These are phyloP conservation scores for Kurtzmaniella natalensis DNA, from an alignment of 1,139 yeast species.

Conservation along the genomic window DNA sequence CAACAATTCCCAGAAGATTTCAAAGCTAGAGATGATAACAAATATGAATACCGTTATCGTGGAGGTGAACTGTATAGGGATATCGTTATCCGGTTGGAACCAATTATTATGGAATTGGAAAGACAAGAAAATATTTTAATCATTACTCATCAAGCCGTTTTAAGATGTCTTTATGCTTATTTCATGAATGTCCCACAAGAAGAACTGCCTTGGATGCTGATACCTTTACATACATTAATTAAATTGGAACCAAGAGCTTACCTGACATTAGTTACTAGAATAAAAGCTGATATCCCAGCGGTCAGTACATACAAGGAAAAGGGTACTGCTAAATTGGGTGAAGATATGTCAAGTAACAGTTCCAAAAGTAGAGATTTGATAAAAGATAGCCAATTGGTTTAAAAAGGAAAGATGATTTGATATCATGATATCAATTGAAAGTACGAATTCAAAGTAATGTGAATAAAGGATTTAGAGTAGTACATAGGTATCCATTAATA, in stretches of 20 bases:
- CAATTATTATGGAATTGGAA: constrained; percentile 96
- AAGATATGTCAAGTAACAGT: constrained; percentile 25
- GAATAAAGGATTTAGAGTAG: no score
- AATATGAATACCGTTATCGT: constrained; percentile 90
- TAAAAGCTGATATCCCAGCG: constrained; percentile 95
- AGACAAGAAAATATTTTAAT: constrained; percentile 94
- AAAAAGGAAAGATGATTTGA: no score
- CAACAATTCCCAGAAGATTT: constrained; percentile 86
- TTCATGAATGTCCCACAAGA: constrained; percentile 98
- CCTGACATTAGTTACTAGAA: constrained; percentile 79
- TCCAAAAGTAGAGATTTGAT: constrained; percentile 42
- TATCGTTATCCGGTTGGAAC: constrained; percentile 90
- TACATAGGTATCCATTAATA: no score
- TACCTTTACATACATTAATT: constrained; percentile 91
- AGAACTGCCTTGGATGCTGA: constrained; percentile 98
- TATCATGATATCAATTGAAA: no score
- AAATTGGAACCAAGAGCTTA: constrained; percentile 93
- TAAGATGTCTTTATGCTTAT: constrained; percentile 94
- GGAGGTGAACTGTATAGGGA: constrained; percentile 98
- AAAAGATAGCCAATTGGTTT: constrained; percentile 19
- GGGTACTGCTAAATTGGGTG: constrained; percentile 82
- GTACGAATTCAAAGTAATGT: no score
- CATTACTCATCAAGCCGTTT: constrained; percentile 96
- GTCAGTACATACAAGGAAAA: constrained; percentile 94
- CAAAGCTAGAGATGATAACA: constrained; percentile 91